Conservation (phyloP, 352 stramenopile species). For the Phytopythium litorale region DNA sequence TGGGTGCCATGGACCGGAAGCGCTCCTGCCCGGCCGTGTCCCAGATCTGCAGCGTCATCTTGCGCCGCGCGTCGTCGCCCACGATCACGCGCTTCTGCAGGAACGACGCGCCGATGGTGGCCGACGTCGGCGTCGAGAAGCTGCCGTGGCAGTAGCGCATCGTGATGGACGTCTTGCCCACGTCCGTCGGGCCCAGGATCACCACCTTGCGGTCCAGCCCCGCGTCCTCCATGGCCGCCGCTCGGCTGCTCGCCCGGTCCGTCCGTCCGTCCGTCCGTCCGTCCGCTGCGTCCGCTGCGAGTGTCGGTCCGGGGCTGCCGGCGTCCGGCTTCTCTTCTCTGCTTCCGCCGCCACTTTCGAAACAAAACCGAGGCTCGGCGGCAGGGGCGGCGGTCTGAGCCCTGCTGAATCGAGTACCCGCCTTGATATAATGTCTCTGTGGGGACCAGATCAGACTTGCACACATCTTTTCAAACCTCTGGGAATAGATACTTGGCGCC, state of each 20-base stretch:
- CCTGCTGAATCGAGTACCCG: too few relatives aligned
- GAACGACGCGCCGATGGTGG: constrained; percentile 85
- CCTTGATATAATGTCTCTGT: too few relatives aligned
- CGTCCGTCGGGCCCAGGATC: constrained; percentile 86
- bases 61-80: constrained; percentile 50
- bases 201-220: constrained; percentile 87
- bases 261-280: too few relatives aligned
- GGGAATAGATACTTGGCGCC: too few relatives aligned
- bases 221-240: constrained; percentile 67
- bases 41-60: constrained; percentile 89
- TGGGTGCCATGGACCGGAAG: constrained; percentile 86
- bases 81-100: constrained; percentile 84
- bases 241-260: background rate
- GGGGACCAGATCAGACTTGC: too few relatives aligned
- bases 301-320: too few relatives aligned
- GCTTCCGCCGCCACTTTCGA: too few relatives aligned
- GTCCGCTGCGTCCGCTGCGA: too few relatives aligned
- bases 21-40: constrained; percentile 76
- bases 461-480: too few relatives aligned
- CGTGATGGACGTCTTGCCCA: constrained; percentile 87
- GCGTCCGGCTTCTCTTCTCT: too few relatives aligned
- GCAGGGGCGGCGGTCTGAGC: too few relatives aligned
- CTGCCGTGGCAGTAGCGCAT: constrained; percentile 87
- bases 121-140: constrained; percentile 81
- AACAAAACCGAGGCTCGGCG: too few relatives aligned